phyloP scores from a whole-genome alignment of 257 asterid species.

The Ajuga chamaepitys region DNA sequence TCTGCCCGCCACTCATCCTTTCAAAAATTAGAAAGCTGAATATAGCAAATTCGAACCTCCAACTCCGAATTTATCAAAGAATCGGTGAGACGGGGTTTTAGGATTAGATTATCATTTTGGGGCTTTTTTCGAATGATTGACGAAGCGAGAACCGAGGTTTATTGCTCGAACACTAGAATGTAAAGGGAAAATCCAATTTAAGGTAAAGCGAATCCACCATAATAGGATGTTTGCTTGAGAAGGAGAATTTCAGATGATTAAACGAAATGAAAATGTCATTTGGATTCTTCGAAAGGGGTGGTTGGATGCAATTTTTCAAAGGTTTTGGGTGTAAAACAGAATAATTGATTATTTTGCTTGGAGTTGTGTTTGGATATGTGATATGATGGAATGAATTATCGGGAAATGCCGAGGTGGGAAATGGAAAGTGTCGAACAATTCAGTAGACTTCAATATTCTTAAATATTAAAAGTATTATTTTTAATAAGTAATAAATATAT shows the following conservation, averaged over 20 bases:
- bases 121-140: neutral
- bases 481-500: too few species aligned
- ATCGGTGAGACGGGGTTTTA: neutral
- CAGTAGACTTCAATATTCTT: too few species aligned
- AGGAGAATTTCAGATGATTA: neutral
- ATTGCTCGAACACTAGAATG: constrained; percentile 21
- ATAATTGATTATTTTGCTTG: neutral
- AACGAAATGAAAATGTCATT: neutral
- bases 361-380: neutral
- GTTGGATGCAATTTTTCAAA: neutral
- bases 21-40: neutral
- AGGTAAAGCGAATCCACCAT: constrained; percentile 15
- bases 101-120: neutral
- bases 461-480: too few species aligned
- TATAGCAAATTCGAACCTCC: neutral
- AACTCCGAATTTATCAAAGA: constrained; percentile 3
- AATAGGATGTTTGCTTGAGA: neutral
- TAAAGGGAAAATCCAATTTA: constrained; percentile 7
- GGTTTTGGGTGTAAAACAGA: neutral
- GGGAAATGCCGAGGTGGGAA: too few species aligned
- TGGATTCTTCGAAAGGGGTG: neutral
- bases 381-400: neutral
- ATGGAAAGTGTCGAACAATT: too few species aligned
- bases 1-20: constrained; percentile 55
- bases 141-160: neutral